Evolutionary conservation across 176 grass and related monocot genomes (phyloP).

Genomic region (Aegilops sharonensis): DNA sequence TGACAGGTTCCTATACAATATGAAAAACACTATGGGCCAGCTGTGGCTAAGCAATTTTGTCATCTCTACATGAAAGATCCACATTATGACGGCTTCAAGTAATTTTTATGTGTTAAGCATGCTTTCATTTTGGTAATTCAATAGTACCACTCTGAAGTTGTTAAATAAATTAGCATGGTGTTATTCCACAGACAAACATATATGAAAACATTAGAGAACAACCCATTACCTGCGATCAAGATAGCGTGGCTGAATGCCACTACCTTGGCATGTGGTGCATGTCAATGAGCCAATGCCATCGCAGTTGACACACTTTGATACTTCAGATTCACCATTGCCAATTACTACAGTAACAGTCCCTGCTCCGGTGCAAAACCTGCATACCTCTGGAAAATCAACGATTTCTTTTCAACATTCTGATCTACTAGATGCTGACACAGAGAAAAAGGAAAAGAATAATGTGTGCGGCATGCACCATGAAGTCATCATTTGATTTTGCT

Average conservation of each 20-base stretch:
- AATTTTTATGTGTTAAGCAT: neutral
- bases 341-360: constrained; percentile 73
- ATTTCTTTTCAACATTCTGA: constrained; percentile 30
- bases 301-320: constrained; percentile 87
- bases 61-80: constrained; percentile 5
- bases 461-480: neutral
- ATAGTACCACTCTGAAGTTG: neutral
- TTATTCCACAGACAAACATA: neutral
- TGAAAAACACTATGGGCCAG: neutral
- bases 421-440: neutral
- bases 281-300: constrained; percentile 83
- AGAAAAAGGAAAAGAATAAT: neutral
- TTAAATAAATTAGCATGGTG: neutral
- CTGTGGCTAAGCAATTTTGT: neutral
- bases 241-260: constrained; percentile 95
- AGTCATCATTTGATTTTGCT: neutral
- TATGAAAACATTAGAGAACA: constrained; percentile 1
- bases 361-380: constrained; percentile 83
- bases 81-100: neutral
- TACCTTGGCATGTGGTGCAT: constrained; percentile 96
- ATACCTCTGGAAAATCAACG: constrained; percentile 77
- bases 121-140: neutral
- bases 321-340: constrained; percentile 73
- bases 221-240: constrained; percentile 87
- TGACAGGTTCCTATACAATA: neutral